Evolutionary conservation across 371 early-diverging fungal species (phyloP).

Genomic region (Mucor lusitanicus): DNA sequence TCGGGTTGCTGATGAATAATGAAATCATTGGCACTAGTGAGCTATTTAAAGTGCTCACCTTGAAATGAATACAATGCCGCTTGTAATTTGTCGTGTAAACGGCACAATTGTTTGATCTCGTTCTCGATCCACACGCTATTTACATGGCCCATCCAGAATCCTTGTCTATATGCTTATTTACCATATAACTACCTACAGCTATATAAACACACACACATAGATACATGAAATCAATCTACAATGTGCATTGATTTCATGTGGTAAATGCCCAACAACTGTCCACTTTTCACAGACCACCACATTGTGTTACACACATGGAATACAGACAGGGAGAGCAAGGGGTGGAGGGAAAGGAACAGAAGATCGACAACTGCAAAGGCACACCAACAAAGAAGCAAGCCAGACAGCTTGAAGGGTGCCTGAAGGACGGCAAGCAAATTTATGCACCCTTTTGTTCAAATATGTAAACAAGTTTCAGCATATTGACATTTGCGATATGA

Average conservation of each 20-base stretch:
- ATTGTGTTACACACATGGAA: neutral
- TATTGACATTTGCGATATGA: neutral
- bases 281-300: neutral
- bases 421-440: neutral
- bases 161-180: neutral
- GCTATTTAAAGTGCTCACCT: neutral
- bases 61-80: neutral
- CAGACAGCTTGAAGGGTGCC: neutral
- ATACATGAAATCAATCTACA: too few relatives aligned
- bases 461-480: neutral
- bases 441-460: neutral
- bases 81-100: neutral
- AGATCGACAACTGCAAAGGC: neutral
- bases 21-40: neutral
- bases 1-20: neutral
- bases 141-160: neutral
- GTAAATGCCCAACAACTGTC: neutral
- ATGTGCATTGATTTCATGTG: neutral
- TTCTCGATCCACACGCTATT: neutral
- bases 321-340: neutral
- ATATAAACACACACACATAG: neutral
- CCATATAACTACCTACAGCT: neutral
- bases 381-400: neutral
- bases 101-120: neutral
- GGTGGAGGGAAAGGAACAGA: too few relatives aligned